Conservation (phyloP, 441 rosid species). For the Raphanus hybrid region DNA sequence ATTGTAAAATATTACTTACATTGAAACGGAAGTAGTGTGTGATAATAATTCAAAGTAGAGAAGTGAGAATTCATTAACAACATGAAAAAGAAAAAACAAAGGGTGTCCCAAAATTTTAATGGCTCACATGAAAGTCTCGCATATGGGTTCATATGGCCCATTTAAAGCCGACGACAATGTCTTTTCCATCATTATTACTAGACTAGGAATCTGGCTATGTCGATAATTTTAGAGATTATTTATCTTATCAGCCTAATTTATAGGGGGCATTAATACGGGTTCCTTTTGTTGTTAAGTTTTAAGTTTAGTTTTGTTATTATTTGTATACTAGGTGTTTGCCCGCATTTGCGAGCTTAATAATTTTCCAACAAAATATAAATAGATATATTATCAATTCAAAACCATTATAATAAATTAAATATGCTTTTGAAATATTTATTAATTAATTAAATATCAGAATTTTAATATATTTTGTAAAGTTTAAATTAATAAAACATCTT, state of each 20-base stretch:
- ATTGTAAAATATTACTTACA: too few relatives aligned
- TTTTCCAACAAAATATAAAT: too few relatives aligned
- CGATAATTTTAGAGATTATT: slow-evolving; percentile 1
- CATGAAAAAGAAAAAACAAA: slow-evolving; percentile 6
- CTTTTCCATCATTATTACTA: slow-evolving; percentile 31
- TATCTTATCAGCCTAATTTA: slow-evolving; percentile 16
- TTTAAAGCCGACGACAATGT: slow-evolving; percentile 39
- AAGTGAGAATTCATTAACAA: slow-evolving; percentile 5
- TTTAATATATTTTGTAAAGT: too few relatives aligned
- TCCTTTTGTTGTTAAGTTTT: not conserved
- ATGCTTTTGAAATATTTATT: too few relatives aligned
- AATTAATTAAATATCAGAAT: too few relatives aligned
- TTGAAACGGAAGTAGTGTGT: too few relatives aligned
- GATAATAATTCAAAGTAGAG: not conserved
- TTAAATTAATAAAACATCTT: too few relatives aligned
- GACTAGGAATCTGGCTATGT: slow-evolving; percentile 37
- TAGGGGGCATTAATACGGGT: not conserved
- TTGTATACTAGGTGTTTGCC: too few relatives aligned
- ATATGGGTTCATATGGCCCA: slow-evolving; percentile 38
- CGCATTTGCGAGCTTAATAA: too few relatives aligned
- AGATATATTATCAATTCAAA: too few relatives aligned
- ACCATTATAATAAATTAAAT: too few relatives aligned
- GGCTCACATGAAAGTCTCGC: slow-evolving; percentile 35
- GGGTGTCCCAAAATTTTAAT: slow-evolving; percentile 35
- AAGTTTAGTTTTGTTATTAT: not conserved